Base-by-base conservation (phyloP, 2,329 filamentous ascomycete genomes). In the Pseudogymnoascus sp. region DNA sequence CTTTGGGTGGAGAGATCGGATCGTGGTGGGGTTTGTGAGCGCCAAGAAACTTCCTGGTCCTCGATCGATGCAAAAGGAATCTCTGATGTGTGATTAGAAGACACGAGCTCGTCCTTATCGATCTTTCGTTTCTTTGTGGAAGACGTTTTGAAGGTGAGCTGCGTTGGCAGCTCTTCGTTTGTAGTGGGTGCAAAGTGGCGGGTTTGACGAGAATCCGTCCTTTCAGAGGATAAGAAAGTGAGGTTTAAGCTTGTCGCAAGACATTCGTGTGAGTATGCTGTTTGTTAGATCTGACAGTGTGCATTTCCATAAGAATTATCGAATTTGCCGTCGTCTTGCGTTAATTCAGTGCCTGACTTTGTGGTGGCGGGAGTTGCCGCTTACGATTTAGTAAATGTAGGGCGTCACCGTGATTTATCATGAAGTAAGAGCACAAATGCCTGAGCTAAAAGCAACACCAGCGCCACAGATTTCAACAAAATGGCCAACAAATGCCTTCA, bases 61-160 rank as follows among this genome's bases (percentile, higher is more conserved):
- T 73, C 71, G 40, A 73, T 69, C 2, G 73, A 73, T 51, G 65
- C 67, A 60, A 72, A 63, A 42, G 71, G 69, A 39, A 68, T 69
- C 61, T 74, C 73, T 39, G 69, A 68, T 54, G 68, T 68, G 65
- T 62, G 68, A 62, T 68, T 65, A 29, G 54, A 69, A 68, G 63
- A 39, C 66, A 65, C 65, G 64, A 62, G 63, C 65, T 62, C 67
- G 67, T 69, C 67, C 61, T 71, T 69, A 66, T 83, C 85, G 70
- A 87, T 82, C 82, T 84, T 87, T 81, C 85, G 82, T 85, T 87
- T 88, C 84, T 87, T 88, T 82, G 78, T 81, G 79, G 84, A 87
- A 85, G 85, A 87, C 85, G 85, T 88, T 77, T 82, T 88, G 85
- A 83, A 80, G 75, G 81, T 77, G 85, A 87, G 85, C 85, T 86